Evolutionary conservation across 2,329 filamentous ascomycete genomes (phyloP), one percentile per base, ranked within the genome.

Genomic region (Colletotrichum salicis): DNA sequence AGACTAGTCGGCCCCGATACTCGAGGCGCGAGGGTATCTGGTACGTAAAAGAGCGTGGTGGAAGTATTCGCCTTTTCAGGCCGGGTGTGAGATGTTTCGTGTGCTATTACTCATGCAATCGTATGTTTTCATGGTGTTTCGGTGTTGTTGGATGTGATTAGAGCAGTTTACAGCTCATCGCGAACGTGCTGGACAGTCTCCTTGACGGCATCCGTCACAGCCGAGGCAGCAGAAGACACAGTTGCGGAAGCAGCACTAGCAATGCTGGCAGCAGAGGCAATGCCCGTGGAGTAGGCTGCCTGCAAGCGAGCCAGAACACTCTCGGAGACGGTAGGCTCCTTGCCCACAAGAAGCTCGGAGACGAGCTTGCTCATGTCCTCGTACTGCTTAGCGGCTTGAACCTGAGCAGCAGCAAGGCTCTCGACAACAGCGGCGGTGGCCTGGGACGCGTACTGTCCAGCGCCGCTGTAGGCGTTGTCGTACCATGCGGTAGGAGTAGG

Each of bases 241-340:
- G 75, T 77, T 5, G 72, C 76, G 3, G 76, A 77, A 1, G 82
- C 83, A 22, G 74, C 82, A 56, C 79, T 82, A 15, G 80, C 80
- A 22, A 82, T 72, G 70, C 84, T 86, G 12, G 85, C 86, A 8
- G 87, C 84, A 0, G 86, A 90, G 0, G 89, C 86, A 2, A 88
- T 83, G 1, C 90, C 92, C 0, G 91, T 93, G 29, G 90, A 89
- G 77, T 96, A 96, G 0, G 90, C 93, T 3, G 88, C 91, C 67
- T 89, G 89, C 13, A 97, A 86, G 63, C 92, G 89, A 64, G 85
- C 90, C 81, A 94, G 90, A 3, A 96, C 92, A 71, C 93, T 95
- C 77, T 97, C 93, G 0, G 92, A 95, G 77, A 94, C 97, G 15
- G 91, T 90, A 0, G 93, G 91, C 78, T 97, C 94, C 79, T 92